Conservation (phyloP, 148 eudicot genomes). For the Vaccinium corymbosum region DNA sequence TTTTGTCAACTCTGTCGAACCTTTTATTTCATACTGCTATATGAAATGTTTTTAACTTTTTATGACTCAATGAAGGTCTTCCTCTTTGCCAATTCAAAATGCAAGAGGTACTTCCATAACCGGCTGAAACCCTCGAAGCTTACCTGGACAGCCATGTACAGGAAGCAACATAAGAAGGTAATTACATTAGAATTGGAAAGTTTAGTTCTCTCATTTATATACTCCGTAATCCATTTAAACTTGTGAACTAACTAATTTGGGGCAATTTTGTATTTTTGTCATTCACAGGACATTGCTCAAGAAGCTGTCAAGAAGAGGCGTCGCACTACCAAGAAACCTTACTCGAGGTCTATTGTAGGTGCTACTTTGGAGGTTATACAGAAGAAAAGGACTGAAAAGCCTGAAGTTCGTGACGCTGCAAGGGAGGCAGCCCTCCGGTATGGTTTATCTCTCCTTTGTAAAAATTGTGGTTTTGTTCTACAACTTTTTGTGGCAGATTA, state of each 20-base stretch:
- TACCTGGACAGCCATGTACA: slow-evolving; percentile 68
- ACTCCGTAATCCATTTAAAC: neutral
- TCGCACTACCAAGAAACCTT: slow-evolving; percentile 63
- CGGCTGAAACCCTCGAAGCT: slow-evolving; percentile 60
- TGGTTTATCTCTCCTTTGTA: neutral
- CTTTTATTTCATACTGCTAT: neutral
- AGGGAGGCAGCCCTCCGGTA: slow-evolving; percentile 39
- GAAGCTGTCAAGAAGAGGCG: slow-evolving; percentile 75
- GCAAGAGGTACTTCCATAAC: slow-evolving; percentile 78
- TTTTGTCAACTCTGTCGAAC: neutral
- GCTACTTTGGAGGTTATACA: slow-evolving; percentile 70
- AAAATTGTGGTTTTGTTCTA: neutral
- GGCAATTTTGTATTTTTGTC: neutral
- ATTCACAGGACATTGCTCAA: slow-evolving; percentile 52
- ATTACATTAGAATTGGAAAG: neutral
- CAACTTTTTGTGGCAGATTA: neutral
- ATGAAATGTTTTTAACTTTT: neutral
- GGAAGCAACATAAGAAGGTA: slow-evolving; percentile 75
- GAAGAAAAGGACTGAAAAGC: slow-evolving; percentile 62
- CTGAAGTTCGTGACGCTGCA: slow-evolving; percentile 73
- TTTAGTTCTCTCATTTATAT: neutral
- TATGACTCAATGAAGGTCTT: slow-evolving; percentile 40
- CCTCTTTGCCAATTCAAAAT: slow-evolving; percentile 56
- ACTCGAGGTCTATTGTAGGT: slow-evolving; percentile 74
- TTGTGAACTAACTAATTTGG: neutral